Evolutionary conservation across 805 yeast species (phyloP).

Genomic region (Starmerella khaoyaiensis): DNA sequence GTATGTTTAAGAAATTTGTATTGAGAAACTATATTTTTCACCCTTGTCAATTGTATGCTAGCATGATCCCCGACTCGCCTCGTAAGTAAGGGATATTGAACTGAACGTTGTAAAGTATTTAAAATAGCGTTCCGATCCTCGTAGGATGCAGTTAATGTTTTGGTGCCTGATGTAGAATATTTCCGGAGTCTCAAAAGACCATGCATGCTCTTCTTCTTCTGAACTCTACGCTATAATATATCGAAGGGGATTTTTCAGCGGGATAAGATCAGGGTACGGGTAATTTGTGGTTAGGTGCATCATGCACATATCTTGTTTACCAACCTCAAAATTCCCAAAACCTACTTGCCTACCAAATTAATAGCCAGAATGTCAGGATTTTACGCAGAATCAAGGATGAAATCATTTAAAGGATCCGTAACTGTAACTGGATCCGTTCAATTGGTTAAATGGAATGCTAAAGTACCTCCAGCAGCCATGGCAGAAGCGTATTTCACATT

Average conservation of each 20-base stretch:
- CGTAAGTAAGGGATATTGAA: constrained; percentile 11
- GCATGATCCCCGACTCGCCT: not conserved
- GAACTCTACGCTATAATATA: too few relatives aligned
- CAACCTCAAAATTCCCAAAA: too few relatives aligned
- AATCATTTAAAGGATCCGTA: too few relatives aligned
- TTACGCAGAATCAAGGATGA: too few relatives aligned
- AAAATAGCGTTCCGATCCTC: constrained; percentile 18
- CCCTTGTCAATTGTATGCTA: constrained; percentile 1
- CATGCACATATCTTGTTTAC: too few relatives aligned
- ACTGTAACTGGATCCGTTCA: too few relatives aligned
- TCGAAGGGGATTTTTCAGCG: too few relatives aligned
- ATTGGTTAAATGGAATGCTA: constrained; percentile 4
- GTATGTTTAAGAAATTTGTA: constrained; percentile 10
- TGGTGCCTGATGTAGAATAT: constrained; percentile 7
- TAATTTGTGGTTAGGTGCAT: too few relatives aligned
- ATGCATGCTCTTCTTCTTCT: too few relatives aligned
- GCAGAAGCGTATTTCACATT: constrained; percentile 5
- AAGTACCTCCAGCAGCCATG: constrained; percentile 7
- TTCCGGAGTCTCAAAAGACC: not conserved
- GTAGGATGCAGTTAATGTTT: constrained; percentile 13
- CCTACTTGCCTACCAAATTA: too few relatives aligned
- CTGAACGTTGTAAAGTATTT: not conserved
- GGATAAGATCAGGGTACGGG: too few relatives aligned
- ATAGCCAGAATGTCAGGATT: too few relatives aligned
- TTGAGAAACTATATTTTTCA: constrained; percentile 2